Evolutionary conservation across 306 rosid species (phyloP).

Genomic region (Senna tora): DNA sequence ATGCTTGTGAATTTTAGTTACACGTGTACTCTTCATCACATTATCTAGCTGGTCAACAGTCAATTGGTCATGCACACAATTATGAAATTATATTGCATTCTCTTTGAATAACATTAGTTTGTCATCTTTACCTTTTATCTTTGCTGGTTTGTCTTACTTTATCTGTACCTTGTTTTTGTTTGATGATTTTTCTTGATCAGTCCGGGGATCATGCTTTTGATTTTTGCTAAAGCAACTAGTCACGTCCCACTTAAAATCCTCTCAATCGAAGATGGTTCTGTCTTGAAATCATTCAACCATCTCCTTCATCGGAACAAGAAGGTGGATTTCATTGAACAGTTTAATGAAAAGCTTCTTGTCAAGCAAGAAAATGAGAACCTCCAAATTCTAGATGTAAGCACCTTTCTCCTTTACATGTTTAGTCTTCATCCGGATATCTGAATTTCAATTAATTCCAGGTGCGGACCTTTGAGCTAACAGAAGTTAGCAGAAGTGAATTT

Average conservation of each 20-base stretch:
- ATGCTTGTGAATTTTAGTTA: slow-evolving; percentile 25
- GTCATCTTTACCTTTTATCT: not conserved
- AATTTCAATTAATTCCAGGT: slow-evolving; percentile 57
- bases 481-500: slow-evolving; percentile 82
- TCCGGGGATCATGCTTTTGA: slow-evolving; percentile 93
- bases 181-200: slow-evolving; percentile 49
- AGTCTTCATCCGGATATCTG: slow-evolving; percentile 31
- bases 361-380: slow-evolving; percentile 98
- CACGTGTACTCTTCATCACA: not conserved
- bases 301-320: slow-evolving; percentile 93
- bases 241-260: slow-evolving; percentile 93
- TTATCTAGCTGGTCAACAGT: slow-evolving; percentile 19
- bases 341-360: slow-evolving; percentile 96
- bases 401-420: slow-evolving; percentile 23
- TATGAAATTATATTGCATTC: not conserved
- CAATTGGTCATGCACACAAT: not conserved
- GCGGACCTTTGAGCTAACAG: slow-evolving; percentile 81
- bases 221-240: slow-evolving; percentile 78
- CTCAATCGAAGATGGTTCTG: slow-evolving; percentile 96
- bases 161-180: slow-evolving; percentile 27
- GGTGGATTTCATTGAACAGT: slow-evolving; percentile 97
- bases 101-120: slow-evolving; percentile 14
- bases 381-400: slow-evolving; percentile 91
- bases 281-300: slow-evolving; percentile 91
- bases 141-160: slow-evolving; percentile 5